These are phyloP conservation scores for Citrus medica DNA, from an alignment of 345 rosid genomes.

Conservation along the genomic window DNA sequence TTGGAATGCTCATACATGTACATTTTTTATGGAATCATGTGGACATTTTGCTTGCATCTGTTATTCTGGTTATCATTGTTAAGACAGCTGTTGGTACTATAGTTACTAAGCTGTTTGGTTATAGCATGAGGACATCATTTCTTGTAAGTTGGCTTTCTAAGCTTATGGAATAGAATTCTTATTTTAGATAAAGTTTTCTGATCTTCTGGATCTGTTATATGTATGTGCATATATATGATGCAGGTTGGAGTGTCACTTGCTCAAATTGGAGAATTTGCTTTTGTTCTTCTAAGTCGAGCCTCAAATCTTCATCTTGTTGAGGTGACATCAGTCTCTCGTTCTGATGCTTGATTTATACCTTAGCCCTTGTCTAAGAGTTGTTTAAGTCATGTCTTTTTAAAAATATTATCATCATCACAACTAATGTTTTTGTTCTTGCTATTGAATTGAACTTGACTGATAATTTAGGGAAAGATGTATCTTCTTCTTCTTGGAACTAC, in stretches of 20 bases:
- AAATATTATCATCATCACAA: neutral
- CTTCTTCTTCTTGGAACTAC: constrained; percentile 98
- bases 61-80: constrained; percentile 82
- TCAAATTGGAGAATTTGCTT: constrained; percentile 98
- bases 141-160: constrained; percentile 54
- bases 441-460: constrained; percentile 14
- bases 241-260: constrained; percentile 93
- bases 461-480: constrained; percentile 94
- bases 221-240: neutral
- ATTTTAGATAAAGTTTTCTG: neutral
- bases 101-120: constrained; percentile 77
- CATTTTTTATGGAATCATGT: constrained; percentile 98
- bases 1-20: constrained; percentile 97
- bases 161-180: constrained; percentile 8
- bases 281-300: constrained; percentile 91
- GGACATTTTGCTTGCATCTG: constrained; percentile 94
- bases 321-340: constrained; percentile 38
- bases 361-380: neutral
- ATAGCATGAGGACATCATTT: constrained; percentile 79
- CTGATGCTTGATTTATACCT: neutral
- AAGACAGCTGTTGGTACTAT: constrained; percentile 77
- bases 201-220: neutral
- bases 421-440: neutral
- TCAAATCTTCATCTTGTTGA: constrained; percentile 90
- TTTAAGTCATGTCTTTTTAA: neutral